Base-by-base conservation (phyloP, 2,329 filamentous ascomycete genomes). In the Ophiosphaerella korrae region DNA sequence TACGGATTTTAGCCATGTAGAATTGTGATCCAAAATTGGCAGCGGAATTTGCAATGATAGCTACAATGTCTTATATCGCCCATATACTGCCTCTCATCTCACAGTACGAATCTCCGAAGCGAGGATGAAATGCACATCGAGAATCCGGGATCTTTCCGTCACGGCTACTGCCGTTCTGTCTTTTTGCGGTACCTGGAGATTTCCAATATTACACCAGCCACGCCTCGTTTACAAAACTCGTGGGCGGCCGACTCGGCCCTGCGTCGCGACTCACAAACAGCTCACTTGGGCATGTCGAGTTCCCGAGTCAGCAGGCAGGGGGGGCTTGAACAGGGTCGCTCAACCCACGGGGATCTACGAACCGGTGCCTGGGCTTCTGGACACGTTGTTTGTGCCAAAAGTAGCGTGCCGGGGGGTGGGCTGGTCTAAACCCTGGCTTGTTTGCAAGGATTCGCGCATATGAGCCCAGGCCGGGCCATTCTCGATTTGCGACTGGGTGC, bases 401-500 rank as follows among this genome's bases (percentile, higher is more conserved):
- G 62, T 64, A 66, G 63, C 49, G 45, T 52, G 55, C 47, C 58
- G 48, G 60, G 68, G 65, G 54, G 53, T n/a, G 11, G 16, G 36
- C 13, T 29, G 13, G 18, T 52, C 56, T 57, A 49, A 55, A 47
- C 47, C 45, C 50, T 58, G 49, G 51, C 35, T 24, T 40, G 26
- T 31, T n/a, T 48, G 48, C 50, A 50, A 41, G 44, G 55, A 52
- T 50, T 53, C 48, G 56, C 55, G 60, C 55, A 59, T 52, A 51
- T 54, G 52, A 48, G 57, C 45, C 55, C 47, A 46, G 50, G 51
- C 41, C 48, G 45, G 57, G 60, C 61, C 60, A 55, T 65, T 55
- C 58, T 69, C 63, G 68, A 71, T 70, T 63, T 69, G 62, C 67
- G 63, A 66, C 66, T 71, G 69, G 68, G 68, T 66, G 55, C 67